phyloP scores from a whole-genome alignment of 495 filamentous ascomycete species.

The Aspergillus heteromorphus region DNA sequence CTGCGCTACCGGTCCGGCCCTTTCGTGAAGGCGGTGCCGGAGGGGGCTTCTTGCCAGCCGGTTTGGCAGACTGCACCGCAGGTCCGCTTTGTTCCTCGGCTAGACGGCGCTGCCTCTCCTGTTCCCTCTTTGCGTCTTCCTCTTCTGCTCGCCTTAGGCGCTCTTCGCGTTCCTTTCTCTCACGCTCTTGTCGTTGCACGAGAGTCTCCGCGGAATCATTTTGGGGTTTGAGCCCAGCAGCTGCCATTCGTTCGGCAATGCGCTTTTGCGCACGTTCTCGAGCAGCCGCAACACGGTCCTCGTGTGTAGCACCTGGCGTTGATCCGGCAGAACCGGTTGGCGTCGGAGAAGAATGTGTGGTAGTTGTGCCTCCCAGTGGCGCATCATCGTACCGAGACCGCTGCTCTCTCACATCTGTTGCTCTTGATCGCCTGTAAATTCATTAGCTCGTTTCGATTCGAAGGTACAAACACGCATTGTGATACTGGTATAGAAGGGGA shows the following conservation, averaged over 20 bases:
- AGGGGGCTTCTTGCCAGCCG: conserved; percentile 70
- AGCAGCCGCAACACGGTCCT: conserved; percentile 91
- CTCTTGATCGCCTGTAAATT: conserved; percentile 17
- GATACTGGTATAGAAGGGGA: not conserved
- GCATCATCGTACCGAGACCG: conserved; percentile 22
- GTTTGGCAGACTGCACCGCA: conserved; percentile 48
- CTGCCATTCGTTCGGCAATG: conserved; percentile 96
- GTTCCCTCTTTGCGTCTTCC: conserved; percentile 86
- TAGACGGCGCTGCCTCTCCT: conserved; percentile 78
- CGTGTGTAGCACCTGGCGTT: conserved; percentile 70
- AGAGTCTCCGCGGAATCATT: conserved; percentile 65
- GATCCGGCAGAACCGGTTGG: conserved; percentile 39
- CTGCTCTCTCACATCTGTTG: conserved; percentile 21
- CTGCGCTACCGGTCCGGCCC: conserved; percentile 56
- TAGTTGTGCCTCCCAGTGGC: conserved; percentile 18
- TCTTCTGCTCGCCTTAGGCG: conserved; percentile 85
- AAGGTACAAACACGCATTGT: no score
- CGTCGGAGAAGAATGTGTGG: conserved; percentile 37
- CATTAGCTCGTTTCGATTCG: not conserved
- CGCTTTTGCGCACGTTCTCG: conserved; percentile 94
- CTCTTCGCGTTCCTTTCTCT: conserved; percentile 80
- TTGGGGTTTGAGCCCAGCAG: conserved; percentile 81
- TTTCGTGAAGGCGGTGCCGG: conserved; percentile 79
- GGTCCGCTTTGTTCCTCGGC: conserved; percentile 73
- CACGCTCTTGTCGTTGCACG: conserved; percentile 79